Evolutionary conservation across 208 protist genomes (phyloP), one percentile per base, ranked within the genome.

Genomic region (Acanthamoeba triangularis): DNA sequence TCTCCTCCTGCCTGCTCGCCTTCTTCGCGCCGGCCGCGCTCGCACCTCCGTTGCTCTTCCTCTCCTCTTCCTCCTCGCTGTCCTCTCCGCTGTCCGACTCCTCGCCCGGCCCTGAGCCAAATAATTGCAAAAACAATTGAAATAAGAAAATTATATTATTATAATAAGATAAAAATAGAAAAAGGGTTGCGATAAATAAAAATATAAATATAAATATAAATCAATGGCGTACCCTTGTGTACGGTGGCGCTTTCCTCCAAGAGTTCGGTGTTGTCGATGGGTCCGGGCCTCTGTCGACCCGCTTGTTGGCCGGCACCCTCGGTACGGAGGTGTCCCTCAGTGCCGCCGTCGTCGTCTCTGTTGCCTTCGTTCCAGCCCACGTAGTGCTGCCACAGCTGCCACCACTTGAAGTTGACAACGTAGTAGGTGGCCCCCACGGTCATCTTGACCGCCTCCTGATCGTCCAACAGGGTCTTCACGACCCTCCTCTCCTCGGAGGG

Each of bases 201-300:
- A 72, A 20, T 20, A 72, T 65, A 54, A 54, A 54, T 54, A 54
- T 14, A 54, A 54, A 54, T 54, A 54, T 18, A 54, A 54, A 20
- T 54, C 2, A 20, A 18, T 18, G 7, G 49, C 0, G 7, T 11
- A 54, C 7, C 49, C 49, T 54, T 54, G 7, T 4, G 49, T 52
- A 54, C 23, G 16, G 14, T 78, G 69, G 69, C 16, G 69, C 69
- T 20, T 0, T 47, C 33, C 35, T 44, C 49, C 56, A 92, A 35
- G 52, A 92, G 85, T 47, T 92, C 85, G 28, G 25, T 72, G 59
- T 92, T 92, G 85, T 92, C 85, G 37, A 92, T 72, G 14, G 54
- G 56, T 30, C 85, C 85, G 11, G 85, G 85, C 11, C 85, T 33
- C 61, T 92, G 85, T 25, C 41, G 47, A 0, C 0, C 49, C 49